Evolutionary conservation across 148 eudicot genomes (phyloP).

Genomic region (Rhododendron mucronatum): DNA sequence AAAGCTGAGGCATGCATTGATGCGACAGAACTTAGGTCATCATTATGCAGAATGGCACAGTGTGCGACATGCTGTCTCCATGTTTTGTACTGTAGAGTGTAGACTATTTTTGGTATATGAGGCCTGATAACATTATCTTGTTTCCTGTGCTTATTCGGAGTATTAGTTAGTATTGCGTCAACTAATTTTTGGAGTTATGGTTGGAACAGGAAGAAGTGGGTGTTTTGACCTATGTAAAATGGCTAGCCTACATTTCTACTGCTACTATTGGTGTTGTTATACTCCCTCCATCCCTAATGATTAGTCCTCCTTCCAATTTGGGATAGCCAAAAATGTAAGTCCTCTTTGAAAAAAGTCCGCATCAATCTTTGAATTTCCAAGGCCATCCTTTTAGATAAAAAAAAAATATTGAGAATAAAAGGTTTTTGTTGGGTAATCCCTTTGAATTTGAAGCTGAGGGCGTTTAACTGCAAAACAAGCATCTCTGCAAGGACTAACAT

Average conservation of each 20-base stretch:
- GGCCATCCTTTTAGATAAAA: background rate
- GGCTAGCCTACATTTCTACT: constrained; percentile 1
- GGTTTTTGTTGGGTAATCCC: background rate
- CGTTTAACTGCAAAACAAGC: background rate
- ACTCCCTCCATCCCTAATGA: background rate
- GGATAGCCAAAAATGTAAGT: background rate
- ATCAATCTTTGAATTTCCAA: background rate
- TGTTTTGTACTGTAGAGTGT: background rate
- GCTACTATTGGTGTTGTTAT: background rate
- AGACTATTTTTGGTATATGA: background rate
- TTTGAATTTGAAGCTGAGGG: background rate
- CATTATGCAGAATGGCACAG: background rate
- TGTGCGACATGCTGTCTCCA: background rate
- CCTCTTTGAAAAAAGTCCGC: background rate
- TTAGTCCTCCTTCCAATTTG: background rate
- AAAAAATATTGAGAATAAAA: background rate
- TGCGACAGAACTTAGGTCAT: background rate
- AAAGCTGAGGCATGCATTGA: background rate
- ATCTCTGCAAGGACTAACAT: background rate
- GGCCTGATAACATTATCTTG: background rate
- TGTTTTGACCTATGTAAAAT: background rate
- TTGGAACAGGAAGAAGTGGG: background rate
- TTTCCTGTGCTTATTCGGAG: background rate
- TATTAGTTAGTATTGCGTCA: background rate
- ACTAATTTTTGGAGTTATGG: background rate